Conservation (phyloP, 108 stramenopile genomes). For the Skeletonema potamos region DNA sequence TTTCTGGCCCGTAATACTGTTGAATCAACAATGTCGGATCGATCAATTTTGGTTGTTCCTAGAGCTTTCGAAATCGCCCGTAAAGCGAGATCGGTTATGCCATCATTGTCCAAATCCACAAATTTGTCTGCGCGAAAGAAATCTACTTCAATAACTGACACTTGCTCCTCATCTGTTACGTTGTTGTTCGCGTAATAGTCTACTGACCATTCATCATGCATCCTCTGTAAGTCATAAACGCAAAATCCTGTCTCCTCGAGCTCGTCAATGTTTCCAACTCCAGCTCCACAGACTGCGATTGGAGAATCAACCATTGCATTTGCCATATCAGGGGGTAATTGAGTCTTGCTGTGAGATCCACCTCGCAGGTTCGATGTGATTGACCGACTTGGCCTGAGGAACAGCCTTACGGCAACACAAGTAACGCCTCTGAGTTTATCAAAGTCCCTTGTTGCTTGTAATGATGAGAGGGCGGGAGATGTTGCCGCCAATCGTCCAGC, state of each 20-base stretch:
- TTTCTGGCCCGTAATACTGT: constrained; percentile 68
- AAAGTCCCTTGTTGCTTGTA: constrained; percentile 48
- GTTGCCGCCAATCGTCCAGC: constrained; percentile 44
- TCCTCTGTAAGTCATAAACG: constrained; percentile 77
- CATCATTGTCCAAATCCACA: constrained; percentile 52
- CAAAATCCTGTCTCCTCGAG: constrained; percentile 82
- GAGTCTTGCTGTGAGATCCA: constrained; percentile 37
- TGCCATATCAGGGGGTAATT: constrained; percentile 44
- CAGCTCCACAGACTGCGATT: constrained; percentile 74
- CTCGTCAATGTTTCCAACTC: constrained; percentile 59
- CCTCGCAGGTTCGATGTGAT: constrained; percentile 32
- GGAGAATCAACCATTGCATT: constrained; percentile 75
- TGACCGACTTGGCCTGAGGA: constrained; percentile 43
- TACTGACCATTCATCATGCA: constrained; percentile 66
- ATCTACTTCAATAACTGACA: constrained; percentile 74
- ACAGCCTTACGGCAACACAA: constrained; percentile 78
- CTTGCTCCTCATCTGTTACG: constrained; percentile 13
- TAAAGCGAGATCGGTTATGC: constrained; percentile 52
- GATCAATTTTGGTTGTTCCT: constrained; percentile 37
- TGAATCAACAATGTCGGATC: constrained; percentile 40
- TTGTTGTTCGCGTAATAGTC: constrained; percentile 9
- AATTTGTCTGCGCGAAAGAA: constrained; percentile 79
- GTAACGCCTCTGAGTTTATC: constrained; percentile 77
- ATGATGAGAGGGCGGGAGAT: constrained; percentile 52
- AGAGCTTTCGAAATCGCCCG: constrained; percentile 63